Evolutionary conservation across 495 filamentous ascomycete species (phyloP).

Genomic region (Penicillium atrosanguineum): DNA sequence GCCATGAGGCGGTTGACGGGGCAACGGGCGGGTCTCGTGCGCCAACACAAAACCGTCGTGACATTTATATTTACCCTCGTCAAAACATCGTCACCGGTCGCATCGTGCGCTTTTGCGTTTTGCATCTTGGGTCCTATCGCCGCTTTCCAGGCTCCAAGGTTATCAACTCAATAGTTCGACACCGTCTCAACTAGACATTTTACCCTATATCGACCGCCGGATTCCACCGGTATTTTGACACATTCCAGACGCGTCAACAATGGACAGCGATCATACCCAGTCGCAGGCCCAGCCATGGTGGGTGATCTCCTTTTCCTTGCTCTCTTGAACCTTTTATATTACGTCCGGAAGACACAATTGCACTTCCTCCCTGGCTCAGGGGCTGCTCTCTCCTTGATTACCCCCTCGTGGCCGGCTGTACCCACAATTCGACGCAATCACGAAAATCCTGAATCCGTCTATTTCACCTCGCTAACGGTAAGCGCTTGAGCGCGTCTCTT

Average conservation of each 20-base stretch:
- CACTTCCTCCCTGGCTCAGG: conserved; percentile 2
- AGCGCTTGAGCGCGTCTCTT: conserved; percentile 2
- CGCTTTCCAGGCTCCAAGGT: background rate
- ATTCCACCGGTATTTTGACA: conserved; percentile 22
- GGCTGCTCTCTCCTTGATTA: background rate
- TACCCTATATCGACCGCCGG: background rate
- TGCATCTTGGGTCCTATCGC: background rate
- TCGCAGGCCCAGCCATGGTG: conserved; percentile 23
- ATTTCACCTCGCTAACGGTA: conserved; percentile 12
- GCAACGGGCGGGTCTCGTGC: conserved; percentile 2
- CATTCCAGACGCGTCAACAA: conserved; percentile 31
- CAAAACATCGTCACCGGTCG: background rate
- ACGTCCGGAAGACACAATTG: background rate
- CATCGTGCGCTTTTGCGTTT: background rate
- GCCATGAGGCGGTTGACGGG: conserved; percentile 7
- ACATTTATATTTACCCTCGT: conserved; percentile 1
- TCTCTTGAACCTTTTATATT: background rate
- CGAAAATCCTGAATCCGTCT: background rate
- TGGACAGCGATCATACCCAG: conserved; percentile 19
- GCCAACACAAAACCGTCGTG: conserved; percentile 8
- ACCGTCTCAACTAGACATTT: background rate
- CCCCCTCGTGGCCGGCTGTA: background rate
- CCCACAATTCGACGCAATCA: background rate
- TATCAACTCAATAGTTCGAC: background rate
- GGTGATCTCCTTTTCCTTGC: conserved; percentile 4